phyloP scores from a whole-genome alignment of 805 yeast species.

The Danielia oregonensis region DNA sequence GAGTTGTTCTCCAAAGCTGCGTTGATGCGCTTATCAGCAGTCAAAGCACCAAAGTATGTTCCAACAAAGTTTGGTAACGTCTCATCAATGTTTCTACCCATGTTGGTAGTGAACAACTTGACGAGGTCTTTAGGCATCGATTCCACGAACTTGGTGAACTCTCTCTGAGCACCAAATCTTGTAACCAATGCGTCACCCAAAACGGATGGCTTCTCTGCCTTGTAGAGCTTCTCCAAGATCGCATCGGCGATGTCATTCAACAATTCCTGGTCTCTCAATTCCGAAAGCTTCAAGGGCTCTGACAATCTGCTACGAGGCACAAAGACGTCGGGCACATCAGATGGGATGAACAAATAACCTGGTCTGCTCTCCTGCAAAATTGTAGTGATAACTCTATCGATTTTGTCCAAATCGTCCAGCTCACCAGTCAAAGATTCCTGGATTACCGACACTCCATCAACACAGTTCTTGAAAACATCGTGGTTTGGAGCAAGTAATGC shows the following conservation, averaged over 20 bases:
- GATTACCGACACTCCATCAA: conserved; percentile 51
- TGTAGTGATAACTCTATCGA: conserved; percentile 61
- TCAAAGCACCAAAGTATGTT: conserved; percentile 61
- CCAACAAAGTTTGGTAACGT: conserved; percentile 63
- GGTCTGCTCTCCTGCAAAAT: conserved; percentile 65
- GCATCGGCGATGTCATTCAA: conserved; percentile 20
- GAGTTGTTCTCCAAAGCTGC: conserved; percentile 38
- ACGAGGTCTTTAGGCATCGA: conserved; percentile 32
- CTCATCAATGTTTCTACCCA: conserved; percentile 78
- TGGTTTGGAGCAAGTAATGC: conserved; percentile 58
- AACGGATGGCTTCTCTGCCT: conserved; percentile 57
- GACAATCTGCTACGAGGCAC: conserved; percentile 22
- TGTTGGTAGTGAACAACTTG: conserved; percentile 53
- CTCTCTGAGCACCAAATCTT: conserved; percentile 48
- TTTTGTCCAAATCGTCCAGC: conserved; percentile 46
- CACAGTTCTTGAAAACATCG: conserved; percentile 61
- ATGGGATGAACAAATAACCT: conserved; percentile 77
- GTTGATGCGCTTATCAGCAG: conserved; percentile 23
- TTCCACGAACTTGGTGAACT: conserved; percentile 48
- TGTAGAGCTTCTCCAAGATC: conserved; percentile 50
- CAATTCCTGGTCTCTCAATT: conserved; percentile 11
- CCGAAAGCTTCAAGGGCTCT: conserved; percentile 12
- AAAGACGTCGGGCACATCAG: conserved; percentile 52
- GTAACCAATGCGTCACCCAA: conserved; percentile 69
- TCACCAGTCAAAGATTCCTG: conserved; percentile 35